Evolutionary conservation across 805 yeast species (phyloP).

Genomic region (Brettanomyces custersianus): DNA sequence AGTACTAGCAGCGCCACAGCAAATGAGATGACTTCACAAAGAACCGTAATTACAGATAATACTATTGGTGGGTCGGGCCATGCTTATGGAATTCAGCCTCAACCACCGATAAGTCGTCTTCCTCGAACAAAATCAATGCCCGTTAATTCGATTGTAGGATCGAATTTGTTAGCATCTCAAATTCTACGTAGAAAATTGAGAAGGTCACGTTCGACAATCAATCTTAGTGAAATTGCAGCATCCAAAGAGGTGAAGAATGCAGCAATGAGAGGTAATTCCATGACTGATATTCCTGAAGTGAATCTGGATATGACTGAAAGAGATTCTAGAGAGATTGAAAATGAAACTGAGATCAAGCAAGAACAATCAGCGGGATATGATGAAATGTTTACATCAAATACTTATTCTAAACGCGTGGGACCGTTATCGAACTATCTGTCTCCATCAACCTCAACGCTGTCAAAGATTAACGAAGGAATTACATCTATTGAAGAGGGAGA

Average conservation of each 20-base stretch:
- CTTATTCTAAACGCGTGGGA: background rate
- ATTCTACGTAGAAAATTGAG: conserved; percentile 13
- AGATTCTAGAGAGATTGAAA: background rate
- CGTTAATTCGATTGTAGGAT: background rate
- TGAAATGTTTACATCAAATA: background rate
- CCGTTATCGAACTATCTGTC: conserved; percentile 3
- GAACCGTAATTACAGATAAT: background rate
- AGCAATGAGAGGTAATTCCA: conserved; percentile 13
- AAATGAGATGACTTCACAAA: background rate
- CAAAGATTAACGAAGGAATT: conserved; percentile 1
- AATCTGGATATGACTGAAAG: background rate
- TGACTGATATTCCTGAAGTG: conserved; percentile 1
- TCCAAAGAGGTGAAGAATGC: conserved; percentile 25
- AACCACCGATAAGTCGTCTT: background rate
- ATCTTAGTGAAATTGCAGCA: conserved; percentile 45
- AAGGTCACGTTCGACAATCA: conserved; percentile 43
- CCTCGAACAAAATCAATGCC: conserved; percentile 3
- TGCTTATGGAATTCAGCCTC: conserved; percentile 1
- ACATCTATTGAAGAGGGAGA: background rate
- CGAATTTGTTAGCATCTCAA: background rate
- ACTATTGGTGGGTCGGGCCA: background rate
- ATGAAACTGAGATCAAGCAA: background rate
- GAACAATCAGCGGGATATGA: background rate
- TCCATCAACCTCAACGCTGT: conserved; percentile 6
- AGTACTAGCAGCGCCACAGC: background rate